Evolutionary conservation across 1,284 basidiomycete species (phyloP), one percentile per base, ranked within the genome.

Genomic region (Marasmius oreades): DNA sequence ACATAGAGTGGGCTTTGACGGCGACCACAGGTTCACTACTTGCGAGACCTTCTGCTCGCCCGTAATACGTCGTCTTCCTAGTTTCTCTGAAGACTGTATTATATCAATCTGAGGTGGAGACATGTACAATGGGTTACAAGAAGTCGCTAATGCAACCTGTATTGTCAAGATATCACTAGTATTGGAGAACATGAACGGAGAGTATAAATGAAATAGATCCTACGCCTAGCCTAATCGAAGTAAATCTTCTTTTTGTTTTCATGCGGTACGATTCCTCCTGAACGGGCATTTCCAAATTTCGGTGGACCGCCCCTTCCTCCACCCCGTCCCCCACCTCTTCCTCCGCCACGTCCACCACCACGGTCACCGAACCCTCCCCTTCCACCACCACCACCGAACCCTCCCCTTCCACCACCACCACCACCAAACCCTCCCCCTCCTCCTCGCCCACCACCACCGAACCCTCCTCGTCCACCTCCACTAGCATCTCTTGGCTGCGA

Each of bases 401-500:
- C 43, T 71, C 77, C 73, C 12, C 74, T 73, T 51, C 70, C 64
- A 16, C 65, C 65, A 5, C 78, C 73, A 47, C 79, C 75, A 47
- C 67, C 56, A 31, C 67, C 65, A 23, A 67, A 61, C 55, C 72
- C 69, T 10, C 70, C 69, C 34, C 80, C 74, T 44, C 79, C 73
- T 43, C 70, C 69, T 34, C 80, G 75, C 37, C 80, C 75, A 48
- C 77, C 79, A 44, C 81, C 81, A 56, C 80, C 80, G 46, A 73
- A 68, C 48, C 75, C 70, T 53, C 82, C 72, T 45, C 78, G 72
- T 52, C 78, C 72, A 47, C 77, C 70, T 44, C 79, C 81, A 42
- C 82, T 84, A 56, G 81, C 83, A 64, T 88, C 86, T 66, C 93
- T 82, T 7, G 95, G 95, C 63, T 91, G 90, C 28, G 93, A 93